Evolutionary conservation across 2,329 filamentous ascomycete species (phyloP).

Genomic region (Mycosphaerella sp.): DNA sequence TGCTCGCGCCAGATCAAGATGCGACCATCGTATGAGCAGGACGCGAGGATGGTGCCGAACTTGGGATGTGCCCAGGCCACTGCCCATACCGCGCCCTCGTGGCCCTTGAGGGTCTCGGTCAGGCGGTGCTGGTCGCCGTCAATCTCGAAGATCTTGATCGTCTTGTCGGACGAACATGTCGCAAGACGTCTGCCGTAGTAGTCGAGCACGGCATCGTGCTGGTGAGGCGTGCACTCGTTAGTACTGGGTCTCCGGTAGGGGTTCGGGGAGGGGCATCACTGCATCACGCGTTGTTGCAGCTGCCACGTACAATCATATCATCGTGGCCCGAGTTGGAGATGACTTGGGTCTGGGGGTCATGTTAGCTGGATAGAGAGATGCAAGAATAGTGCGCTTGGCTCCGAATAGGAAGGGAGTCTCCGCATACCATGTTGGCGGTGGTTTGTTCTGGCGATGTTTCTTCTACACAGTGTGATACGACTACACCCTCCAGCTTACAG

Average conservation of each 20-base stretch:
- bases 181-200: constrained; percentile 96
- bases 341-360: constrained; percentile 57
- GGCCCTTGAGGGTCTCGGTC: constrained; percentile 92
- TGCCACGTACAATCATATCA: constrained; percentile 91
- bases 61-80: constrained; percentile 98
- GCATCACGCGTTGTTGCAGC: background rate
- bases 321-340: constrained; percentile 86
- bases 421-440: background rate
- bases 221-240: constrained; percentile 31
- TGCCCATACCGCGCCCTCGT: constrained; percentile 97
- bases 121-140: constrained; percentile 87
- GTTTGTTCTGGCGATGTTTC: background rate
- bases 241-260: background rate
- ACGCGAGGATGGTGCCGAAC: constrained; percentile 95
- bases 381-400: background rate
- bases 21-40: constrained; percentile 93
- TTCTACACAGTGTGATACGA: background rate
- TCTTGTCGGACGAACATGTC: constrained; percentile 96
- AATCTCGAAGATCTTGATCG: constrained; percentile 98
- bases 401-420: background rate
- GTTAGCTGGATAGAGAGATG: constrained; percentile 15
- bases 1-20: constrained; percentile 98
- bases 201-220: constrained; percentile 96
- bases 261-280: background rate
- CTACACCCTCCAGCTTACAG: too few species aligned